A percentile compares a stretch with the other conserved stretches of the same genome.
Evolutionary conservation across 2,329 filamentous ascomycete genomes (phyloP).

Genomic region (Talaromyces verruculosus): DNA sequence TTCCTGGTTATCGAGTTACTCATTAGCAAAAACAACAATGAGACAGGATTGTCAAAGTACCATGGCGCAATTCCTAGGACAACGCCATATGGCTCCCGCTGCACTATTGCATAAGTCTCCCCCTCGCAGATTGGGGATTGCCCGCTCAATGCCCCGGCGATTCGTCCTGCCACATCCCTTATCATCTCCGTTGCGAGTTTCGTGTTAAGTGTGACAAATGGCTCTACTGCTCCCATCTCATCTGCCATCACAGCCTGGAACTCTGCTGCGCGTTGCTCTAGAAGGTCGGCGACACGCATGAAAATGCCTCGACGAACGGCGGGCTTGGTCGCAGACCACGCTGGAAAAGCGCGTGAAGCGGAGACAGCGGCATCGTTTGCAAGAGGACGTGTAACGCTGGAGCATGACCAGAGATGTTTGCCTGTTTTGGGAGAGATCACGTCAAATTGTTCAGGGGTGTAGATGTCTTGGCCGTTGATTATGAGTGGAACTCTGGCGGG

Average conservation of each 20-base stretch:
- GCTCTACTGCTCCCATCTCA: not conserved
- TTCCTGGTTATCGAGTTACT: not conserved
- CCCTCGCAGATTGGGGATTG: not conserved
- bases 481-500: not conserved
- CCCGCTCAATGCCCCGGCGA: not conserved
- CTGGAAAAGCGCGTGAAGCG: slow-evolving; percentile 62
- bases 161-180: not conserved
- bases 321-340: slow-evolving; percentile 65
- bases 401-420: not conserved
- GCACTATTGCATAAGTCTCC: not conserved
- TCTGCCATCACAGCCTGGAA: not conserved
- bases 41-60: not conserved
- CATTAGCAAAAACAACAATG: not conserved
- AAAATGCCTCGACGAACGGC: slow-evolving; percentile 69
- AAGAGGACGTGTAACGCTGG: slow-evolving; percentile 29
- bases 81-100: not conserved
- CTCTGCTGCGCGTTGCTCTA: slow-evolving; percentile 48
- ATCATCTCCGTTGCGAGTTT: not conserved
- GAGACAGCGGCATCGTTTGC: slow-evolving; percentile 56
- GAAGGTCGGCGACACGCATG: slow-evolving; percentile 65
- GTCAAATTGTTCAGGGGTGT: not conserved
- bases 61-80: slow-evolving; percentile 14
- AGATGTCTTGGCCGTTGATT: slow-evolving; percentile 1
- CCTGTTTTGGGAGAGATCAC: not conserved
- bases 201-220: not conserved